Percentiles rank a stretch among this genome's conserved stretches.
Evolutionary conservation across 768 basidiomycete species (phyloP).

Genomic region (Boletellus ananas): DNA sequence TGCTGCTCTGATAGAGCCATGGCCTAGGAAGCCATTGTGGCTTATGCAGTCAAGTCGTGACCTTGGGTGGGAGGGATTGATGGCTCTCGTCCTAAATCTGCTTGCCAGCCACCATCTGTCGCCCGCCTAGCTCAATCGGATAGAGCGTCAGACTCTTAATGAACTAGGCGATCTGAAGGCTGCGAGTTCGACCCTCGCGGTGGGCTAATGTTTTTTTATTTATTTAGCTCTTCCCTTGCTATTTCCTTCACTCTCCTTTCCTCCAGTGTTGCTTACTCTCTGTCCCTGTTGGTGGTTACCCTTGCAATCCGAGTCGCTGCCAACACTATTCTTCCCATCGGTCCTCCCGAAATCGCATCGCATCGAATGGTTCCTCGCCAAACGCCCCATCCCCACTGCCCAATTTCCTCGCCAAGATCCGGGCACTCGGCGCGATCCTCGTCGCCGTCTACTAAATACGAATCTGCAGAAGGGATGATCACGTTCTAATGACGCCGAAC

Average conservation of each 20-base stretch:
- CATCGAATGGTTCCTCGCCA: neutral
- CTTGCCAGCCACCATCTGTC: neutral
- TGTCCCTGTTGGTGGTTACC: too few species aligned
- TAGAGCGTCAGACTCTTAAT: constrained; percentile 66
- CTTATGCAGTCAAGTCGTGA: too few species aligned
- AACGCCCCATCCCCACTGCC: neutral
- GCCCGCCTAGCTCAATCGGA: constrained; percentile 67
- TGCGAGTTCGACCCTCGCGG: constrained; percentile 64
- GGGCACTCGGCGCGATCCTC: neutral
- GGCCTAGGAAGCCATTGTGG: too few species aligned
- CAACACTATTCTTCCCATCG: too few species aligned
- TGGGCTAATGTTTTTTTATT: constrained; percentile 46
- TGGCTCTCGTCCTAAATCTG: too few species aligned
- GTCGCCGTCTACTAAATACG: neutral
- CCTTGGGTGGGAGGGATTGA: too few species aligned
- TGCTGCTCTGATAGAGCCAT: too few species aligned
- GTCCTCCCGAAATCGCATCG: neutral
- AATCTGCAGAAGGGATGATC: neutral
- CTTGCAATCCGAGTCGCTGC: too few species aligned
- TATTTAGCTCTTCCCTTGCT: neutral
- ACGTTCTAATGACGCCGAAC: neutral
- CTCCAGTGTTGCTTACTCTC: too few species aligned
- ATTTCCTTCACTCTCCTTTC: neutral
- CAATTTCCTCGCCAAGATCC: neutral
- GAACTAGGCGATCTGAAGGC: constrained; percentile 49